Evolutionary conservation across 2,329 filamentous ascomycete genomes (phyloP).

Genomic region (Aspergillus sp.): DNA sequence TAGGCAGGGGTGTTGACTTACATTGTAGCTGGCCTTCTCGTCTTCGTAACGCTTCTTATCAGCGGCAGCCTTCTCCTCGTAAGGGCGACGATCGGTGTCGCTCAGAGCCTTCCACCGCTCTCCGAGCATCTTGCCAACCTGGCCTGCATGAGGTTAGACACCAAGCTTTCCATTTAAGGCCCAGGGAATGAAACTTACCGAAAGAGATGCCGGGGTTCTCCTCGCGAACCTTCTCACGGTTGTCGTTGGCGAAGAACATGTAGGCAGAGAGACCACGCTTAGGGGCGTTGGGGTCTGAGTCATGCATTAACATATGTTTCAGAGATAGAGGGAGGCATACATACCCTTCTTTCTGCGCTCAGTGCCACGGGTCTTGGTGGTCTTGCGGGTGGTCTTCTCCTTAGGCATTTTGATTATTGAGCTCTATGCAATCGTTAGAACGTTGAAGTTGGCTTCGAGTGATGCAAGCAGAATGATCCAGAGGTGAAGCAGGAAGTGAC

Average conservation of each 20-base stretch:
- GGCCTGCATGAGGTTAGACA: conserved; percentile 57
- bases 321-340: conserved; percentile 24
- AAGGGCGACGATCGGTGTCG: conserved; percentile 89
- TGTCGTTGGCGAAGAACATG: conserved; percentile 99
- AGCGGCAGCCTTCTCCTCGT: conserved; percentile 91
- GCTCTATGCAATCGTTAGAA: conserved; percentile 17
- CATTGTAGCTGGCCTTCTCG: conserved; percentile 92
- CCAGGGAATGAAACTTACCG: conserved; percentile 58
- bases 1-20: conserved; percentile 51
- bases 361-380: conserved; percentile 55
- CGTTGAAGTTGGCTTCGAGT: not conserved
- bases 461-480: not conserved
- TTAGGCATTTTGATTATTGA: conserved; percentile 63
- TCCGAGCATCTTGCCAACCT: conserved; percentile 97
- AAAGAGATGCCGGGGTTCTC: conserved; percentile 98
- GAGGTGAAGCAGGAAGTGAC: not conserved
- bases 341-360: conserved; percentile 74
- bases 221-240: conserved; percentile 95
- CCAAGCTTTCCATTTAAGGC: not conserved
- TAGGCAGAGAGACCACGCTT: conserved; percentile 99
- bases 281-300: conserved; percentile 89
- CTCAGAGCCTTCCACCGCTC: conserved; percentile 97
- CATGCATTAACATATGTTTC: conserved; percentile 19
- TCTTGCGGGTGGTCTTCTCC: conserved; percentile 65
- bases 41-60: conserved; percentile 99